Evolutionary conservation across 2,329 filamentous ascomycete species (phyloP).

Genomic region (Talaromyces sp.): DNA sequence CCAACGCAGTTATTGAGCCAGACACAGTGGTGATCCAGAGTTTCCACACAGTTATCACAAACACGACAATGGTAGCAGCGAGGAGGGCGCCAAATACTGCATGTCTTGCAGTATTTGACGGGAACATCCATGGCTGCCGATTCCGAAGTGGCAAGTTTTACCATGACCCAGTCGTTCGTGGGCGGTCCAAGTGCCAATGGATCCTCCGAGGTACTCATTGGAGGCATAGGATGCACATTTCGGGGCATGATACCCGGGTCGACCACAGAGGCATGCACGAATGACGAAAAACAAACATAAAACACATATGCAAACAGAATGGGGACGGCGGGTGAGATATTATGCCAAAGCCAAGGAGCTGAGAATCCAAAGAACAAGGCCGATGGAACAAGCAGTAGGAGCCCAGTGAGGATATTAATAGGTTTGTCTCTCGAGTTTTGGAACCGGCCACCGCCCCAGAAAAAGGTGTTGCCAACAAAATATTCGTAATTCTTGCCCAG

Average conservation of each 20-base stretch:
- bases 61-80: constrained; percentile 94
- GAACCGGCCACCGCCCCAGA: constrained; percentile 80
- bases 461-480: constrained; percentile 90
- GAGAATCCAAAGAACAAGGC: constrained; percentile 82
- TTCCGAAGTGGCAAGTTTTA: constrained; percentile 73
- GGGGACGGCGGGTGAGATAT: constrained; percentile 85
- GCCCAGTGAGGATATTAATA: constrained; percentile 83
- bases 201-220: constrained; percentile 73
- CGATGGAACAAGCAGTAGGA: constrained; percentile 76
- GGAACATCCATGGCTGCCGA: constrained; percentile 96
- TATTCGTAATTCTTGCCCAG: constrained; percentile 83
- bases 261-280: constrained; percentile 86
- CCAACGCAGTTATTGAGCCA: constrained; percentile 99
- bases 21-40: constrained; percentile 96
- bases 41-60: constrained; percentile 97
- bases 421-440: constrained; percentile 87
- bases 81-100: constrained; percentile 94
- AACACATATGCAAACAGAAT: constrained; percentile 90
- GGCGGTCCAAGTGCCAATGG: constrained; percentile 79
- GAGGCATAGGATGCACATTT: constrained; percentile 88
- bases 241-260: constrained; percentile 93
- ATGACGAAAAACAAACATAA: constrained; percentile 88
- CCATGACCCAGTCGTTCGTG: constrained; percentile 91
- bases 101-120: constrained; percentile 97
- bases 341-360: constrained; percentile 80